A percentile compares a stretch with the other conserved stretches of the same genome.
These are phyloP conservation scores for Xenoacremonium recifei DNA, from an alignment of 2,329 filamentous ascomycete species.

Conservation along the genomic window DNA sequence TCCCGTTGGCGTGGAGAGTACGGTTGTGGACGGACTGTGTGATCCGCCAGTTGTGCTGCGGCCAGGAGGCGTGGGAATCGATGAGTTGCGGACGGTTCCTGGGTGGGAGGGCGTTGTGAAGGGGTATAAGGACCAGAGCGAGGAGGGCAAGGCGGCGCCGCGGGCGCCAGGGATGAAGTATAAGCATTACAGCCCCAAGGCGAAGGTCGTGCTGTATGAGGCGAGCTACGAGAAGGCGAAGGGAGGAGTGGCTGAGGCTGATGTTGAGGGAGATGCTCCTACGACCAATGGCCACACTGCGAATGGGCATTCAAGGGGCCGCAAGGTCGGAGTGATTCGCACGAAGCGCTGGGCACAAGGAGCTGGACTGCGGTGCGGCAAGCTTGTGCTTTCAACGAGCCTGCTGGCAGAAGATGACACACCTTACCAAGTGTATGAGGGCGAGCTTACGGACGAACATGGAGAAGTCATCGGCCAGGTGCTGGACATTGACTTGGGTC, in stretches of 20 bases:
- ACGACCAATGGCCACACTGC: slow-evolving; percentile 20
- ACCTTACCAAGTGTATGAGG: slow-evolving; percentile 40
- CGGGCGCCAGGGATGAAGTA: slow-evolving; percentile 98
- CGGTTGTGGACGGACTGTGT: slow-evolving; percentile 88
- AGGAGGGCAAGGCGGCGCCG: slow-evolving; percentile 64
- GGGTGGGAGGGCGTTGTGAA: slow-evolving; percentile 80
- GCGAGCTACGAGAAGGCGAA: slow-evolving; percentile 36
- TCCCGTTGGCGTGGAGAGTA: slow-evolving; percentile 90
- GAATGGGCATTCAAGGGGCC: slow-evolving; percentile 16
- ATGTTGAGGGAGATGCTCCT: slow-evolving; percentile 28
- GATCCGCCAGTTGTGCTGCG: slow-evolving; percentile 78
- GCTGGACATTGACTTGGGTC: slow-evolving; percentile 73
- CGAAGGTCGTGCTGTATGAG: slow-evolving; percentile 81
- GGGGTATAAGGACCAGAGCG: slow-evolving; percentile 75
- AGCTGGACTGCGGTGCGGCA: slow-evolving; percentile 37
- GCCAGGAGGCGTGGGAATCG: slow-evolving; percentile 83
- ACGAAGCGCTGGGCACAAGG: slow-evolving; percentile 52
- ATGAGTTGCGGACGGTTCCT: slow-evolving; percentile 67
- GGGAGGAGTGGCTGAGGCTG: slow-evolving; percentile 35
- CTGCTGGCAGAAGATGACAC: slow-evolving; percentile 24
- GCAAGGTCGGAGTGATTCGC: slow-evolving; percentile 52
- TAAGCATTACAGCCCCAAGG: slow-evolving; percentile 92
- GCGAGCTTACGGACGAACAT: slow-evolving; percentile 34
- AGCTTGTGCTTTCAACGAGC: slow-evolving; percentile 20
- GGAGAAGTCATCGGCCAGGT: slow-evolving; percentile 39